Conservation (phyloP, 148 eudicot genomes). For the Mesembryanthemum crystallinum region DNA sequence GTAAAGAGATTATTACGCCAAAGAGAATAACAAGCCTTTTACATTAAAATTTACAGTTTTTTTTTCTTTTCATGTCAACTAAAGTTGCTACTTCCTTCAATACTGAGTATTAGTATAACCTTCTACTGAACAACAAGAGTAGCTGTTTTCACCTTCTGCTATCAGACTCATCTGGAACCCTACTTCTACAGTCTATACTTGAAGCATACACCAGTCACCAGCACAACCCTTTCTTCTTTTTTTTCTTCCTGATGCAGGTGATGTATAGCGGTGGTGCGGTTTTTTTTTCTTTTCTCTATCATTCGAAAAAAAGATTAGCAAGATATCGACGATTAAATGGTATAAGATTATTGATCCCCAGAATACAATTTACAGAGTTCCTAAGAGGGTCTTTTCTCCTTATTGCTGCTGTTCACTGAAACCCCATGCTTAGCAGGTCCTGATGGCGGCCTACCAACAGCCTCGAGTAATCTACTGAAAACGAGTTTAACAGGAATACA, state of each 20-base stretch:
- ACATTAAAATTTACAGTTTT: conserved; percentile 29
- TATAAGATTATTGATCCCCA: conserved; percentile 39
- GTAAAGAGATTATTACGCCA: conserved; percentile 4
- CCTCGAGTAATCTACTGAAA: conserved; percentile 86
- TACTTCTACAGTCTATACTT: conserved; percentile 5
- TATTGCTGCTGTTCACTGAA: conserved; percentile 31
- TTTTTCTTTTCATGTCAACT: conserved; percentile 22
- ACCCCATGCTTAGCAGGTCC: conserved; percentile 39
- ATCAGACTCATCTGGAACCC: conserved; percentile 4
- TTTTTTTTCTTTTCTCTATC: conserved; percentile 16
- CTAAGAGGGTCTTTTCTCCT: conserved; percentile 35
- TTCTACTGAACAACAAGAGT: conserved; percentile 20
- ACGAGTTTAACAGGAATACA: conserved; percentile 91
- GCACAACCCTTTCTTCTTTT: conserved; percentile 25
- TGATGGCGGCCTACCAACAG: conserved; percentile 63
- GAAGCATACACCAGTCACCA: conserved; percentile 17
- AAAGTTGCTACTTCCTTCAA: conserved; percentile 9
- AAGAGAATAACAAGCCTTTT: conserved; percentile 17
- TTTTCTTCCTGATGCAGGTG: conserved; percentile 19
- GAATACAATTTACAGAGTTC: conserved; percentile 52
- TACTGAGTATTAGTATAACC: conserved; percentile 22
- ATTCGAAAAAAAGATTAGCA: conserved; percentile 13
- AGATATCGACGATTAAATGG: conserved; percentile 30
- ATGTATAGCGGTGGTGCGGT: conserved; percentile 16
- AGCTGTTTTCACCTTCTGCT: conserved; percentile 7